Evolutionary conservation across 768 basidiomycete species (phyloP).

Genomic region (Stropharia rugosoannulata): DNA sequence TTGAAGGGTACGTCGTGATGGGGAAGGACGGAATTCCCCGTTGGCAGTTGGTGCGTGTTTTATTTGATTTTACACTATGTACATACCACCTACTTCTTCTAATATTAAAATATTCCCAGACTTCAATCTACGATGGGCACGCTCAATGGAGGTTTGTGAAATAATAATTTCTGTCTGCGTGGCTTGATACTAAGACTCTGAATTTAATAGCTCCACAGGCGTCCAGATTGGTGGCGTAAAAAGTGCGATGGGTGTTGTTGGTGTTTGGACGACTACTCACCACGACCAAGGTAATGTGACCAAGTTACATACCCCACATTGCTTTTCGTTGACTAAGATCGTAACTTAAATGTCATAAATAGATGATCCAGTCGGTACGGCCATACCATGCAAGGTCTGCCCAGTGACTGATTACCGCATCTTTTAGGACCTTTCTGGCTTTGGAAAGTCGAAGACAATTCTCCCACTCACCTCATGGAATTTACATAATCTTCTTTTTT

Average conservation of each 20-base stretch:
- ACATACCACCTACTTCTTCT: background rate
- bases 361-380: constrained; percentile 66
- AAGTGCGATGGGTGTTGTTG: constrained; percentile 66
- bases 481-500: constrained; percentile 17
- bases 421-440: constrained; percentile 69
- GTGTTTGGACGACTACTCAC: constrained; percentile 63
- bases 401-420: background rate
- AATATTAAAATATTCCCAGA: constrained; percentile 31
- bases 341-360: constrained; percentile 1
- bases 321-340: background rate
- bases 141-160: constrained; percentile 58
- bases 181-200: background rate
- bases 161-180: background rate
- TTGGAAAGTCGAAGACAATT: constrained; percentile 53
- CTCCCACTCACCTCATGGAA: constrained; percentile 35
- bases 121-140: constrained; percentile 49
- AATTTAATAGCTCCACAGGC: constrained; percentile 53
- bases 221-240: constrained; percentile 65
- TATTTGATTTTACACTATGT: background rate
- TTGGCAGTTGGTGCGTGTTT: constrained; percentile 58
- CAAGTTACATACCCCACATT: background rate
- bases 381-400: background rate
- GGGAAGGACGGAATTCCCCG: constrained; percentile 42
- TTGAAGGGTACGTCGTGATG: constrained; percentile 54
- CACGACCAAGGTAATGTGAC: constrained; percentile 50